phyloP scores from a whole-genome alignment of 306 rosid species.

The Cucumis hystrix region DNA sequence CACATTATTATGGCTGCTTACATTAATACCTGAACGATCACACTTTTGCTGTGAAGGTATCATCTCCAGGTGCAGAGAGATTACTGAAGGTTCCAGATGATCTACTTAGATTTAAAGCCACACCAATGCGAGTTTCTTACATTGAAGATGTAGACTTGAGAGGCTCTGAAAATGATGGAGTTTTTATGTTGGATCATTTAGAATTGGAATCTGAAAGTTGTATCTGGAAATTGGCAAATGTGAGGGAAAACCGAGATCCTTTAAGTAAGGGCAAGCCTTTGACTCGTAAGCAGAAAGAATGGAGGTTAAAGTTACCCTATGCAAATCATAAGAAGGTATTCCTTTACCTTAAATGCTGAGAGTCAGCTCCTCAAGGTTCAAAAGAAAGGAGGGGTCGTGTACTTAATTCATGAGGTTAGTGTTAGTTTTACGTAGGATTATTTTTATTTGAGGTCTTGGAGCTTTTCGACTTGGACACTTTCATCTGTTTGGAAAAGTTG shows the following conservation, averaged over 20 bases:
- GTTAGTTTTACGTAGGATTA: background rate
- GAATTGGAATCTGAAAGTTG: conserved; percentile 48
- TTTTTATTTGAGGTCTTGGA: background rate
- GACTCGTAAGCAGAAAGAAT: conserved; percentile 65
- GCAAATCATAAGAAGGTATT: conserved; percentile 48
- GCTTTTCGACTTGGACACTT: background rate
- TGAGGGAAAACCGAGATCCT: conserved; percentile 69
- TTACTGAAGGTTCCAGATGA: conserved; percentile 71
- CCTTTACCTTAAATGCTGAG: conserved; percentile 43
- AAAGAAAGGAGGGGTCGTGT: background rate
- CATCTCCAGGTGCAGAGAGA: conserved; percentile 90
- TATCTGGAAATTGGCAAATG: conserved; percentile 81
- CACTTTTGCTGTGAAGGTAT: conserved; percentile 41
- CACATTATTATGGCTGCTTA: background rate
- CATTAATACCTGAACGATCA: background rate
- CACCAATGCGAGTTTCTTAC: conserved; percentile 64
- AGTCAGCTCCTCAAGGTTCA: conserved; percentile 5
- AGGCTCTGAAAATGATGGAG: conserved; percentile 36
- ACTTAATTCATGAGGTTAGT: conserved; percentile 3
- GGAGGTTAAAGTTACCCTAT: conserved; percentile 78
- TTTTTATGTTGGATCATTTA: conserved; percentile 46
- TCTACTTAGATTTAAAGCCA: conserved; percentile 54
- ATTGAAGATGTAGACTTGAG: conserved; percentile 33
- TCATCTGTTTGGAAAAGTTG: background rate
- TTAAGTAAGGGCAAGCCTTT: conserved; percentile 64